Base-by-base conservation (phyloP, 139 green algal species). In the Gonium pectorale region DNA sequence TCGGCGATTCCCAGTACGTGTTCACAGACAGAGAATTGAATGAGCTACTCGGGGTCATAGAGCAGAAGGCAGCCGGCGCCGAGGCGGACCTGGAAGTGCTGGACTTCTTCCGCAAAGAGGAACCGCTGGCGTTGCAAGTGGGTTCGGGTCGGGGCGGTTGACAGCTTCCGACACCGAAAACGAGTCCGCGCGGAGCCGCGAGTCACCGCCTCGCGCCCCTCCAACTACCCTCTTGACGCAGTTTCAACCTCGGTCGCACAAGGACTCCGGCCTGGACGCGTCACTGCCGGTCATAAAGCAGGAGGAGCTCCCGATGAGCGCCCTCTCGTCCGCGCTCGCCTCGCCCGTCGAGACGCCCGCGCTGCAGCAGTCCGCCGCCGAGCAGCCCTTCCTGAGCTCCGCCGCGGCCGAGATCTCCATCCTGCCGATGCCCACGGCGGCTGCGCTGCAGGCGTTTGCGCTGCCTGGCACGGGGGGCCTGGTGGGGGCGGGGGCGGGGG, bases 21-120 rank as follows among this genome's bases (percentile, higher is more conserved):
- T 83, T 83, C 31, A 74, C 77, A 1, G 77, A 83, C 41, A 51
- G 31, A 7, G 77, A 83, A 43, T 62, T 83, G 27, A 73, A 73
- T n/a, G 62, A 83, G 0, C n/a, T 83, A 3, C 33, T 83, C 0
- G 77, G 77, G 4, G 62, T 64, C 3, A 83, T 83, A 29, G 77
- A 83, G 77, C 62, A 63, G 60, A 73, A 73, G 62, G 77, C 77
- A 38, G 43, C 60, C 15, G 77, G 77, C 31, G 59, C 40, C 26
- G 77, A 73, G 43, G 60, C 31, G 13, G 62, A 83, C 31, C 43
- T 64, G 3, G 77, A 83, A 4, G 77, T 73, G 0, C 62, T 73
- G 2, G 77, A 83, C 31, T 83, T 83, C 35, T 51, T 83, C 5
- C 60, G 33, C 0, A 21, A 21, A 0, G 62, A 74, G 2, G 38